Evolutionary conservation across 768 basidiomycete species (phyloP).

Genomic region (Austroboletus eburneus): DNA sequence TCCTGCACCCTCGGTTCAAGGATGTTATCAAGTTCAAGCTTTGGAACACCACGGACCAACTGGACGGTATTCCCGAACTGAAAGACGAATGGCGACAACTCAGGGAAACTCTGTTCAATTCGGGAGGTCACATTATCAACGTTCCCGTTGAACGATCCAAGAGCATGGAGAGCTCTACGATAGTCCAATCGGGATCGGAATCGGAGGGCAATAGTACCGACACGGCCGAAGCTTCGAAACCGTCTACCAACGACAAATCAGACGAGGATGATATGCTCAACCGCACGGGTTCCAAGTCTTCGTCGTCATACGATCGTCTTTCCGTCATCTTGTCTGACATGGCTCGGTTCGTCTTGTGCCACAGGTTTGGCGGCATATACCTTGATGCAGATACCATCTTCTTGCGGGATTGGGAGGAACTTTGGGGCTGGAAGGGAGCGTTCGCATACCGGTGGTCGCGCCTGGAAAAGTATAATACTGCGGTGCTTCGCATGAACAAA

Average conservation of each 20-base stretch:
- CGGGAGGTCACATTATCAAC: slow-evolving; percentile 71
- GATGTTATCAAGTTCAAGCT: slow-evolving; percentile 92
- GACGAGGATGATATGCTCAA: slow-evolving; percentile 60
- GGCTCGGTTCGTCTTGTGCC: slow-evolving; percentile 95
- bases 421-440: slow-evolving; percentile 95
- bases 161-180: slow-evolving; percentile 18
- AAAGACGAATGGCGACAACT: slow-evolving; percentile 85
- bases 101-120: slow-evolving; percentile 77
- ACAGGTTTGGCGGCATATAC: slow-evolving; percentile 95
- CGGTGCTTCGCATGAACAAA: slow-evolving; percentile 91
- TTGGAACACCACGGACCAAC: slow-evolving; percentile 98
- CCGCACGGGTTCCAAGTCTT: slow-evolving; percentile 85
- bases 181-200: slow-evolving; percentile 14
- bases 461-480: slow-evolving; percentile 91
- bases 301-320: slow-evolving; percentile 82
- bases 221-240: slow-evolving; percentile 9
- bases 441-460: slow-evolving; percentile 98
- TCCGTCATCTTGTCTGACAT: slow-evolving; percentile 95
- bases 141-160: slow-evolving; percentile 46
- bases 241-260: slow-evolving; percentile 26
- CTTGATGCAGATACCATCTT: slow-evolving; percentile 96
- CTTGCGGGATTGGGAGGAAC: slow-evolving; percentile 95
- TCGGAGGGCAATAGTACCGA: slow-evolving; percentile 26
- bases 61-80: slow-evolving; percentile 88
- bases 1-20: slow-evolving; percentile 89